Percentiles rank a stretch among this genome's conserved stretches.
phyloP scores from a whole-genome alignment of 495 filamentous ascomycete species.

The Annulohypoxylon bovei region DNA sequence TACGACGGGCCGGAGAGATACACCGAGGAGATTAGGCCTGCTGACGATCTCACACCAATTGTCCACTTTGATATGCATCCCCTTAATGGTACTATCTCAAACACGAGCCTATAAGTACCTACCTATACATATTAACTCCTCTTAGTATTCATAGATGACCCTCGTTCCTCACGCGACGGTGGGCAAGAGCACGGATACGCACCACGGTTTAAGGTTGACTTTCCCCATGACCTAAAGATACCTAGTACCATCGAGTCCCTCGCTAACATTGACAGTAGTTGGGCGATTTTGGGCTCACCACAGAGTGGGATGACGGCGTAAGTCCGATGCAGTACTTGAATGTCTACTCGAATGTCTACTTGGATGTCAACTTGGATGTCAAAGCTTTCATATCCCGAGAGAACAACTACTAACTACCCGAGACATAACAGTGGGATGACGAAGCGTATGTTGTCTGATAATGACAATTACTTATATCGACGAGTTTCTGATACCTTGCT shows the following conservation, averaged over 20 bases:
- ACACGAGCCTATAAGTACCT: neutral
- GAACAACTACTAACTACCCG: neutral
- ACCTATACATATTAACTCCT: neutral
- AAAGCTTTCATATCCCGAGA: neutral
- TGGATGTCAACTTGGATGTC: too few relatives aligned
- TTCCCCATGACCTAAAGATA: neutral
- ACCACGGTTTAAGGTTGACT: conserved; percentile 20
- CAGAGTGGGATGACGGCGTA: conserved; percentile 24
- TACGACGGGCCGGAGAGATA: neutral
- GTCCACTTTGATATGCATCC: conserved; percentile 34
- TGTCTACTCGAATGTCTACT: too few relatives aligned
- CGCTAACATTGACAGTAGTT: conserved; percentile 12
- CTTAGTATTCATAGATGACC: conserved; percentile 24
- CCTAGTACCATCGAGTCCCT: neutral
- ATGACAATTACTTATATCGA: neutral
- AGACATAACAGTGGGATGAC: conserved; percentile 6
- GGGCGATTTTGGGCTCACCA: conserved; percentile 27
- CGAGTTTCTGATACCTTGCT: neutral
- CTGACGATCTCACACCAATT: neutral
- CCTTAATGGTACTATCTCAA: conserved; percentile 19
- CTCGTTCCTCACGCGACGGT: neutral
- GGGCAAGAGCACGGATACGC: conserved; percentile 6
- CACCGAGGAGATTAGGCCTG: conserved; percentile 4
- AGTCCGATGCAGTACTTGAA: conserved; percentile 1
- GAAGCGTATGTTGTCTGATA: conserved; percentile 1